Evolutionary conservation across 495 filamentous ascomycete genomes (phyloP).

Genomic region (Platismatia glauca): DNA sequence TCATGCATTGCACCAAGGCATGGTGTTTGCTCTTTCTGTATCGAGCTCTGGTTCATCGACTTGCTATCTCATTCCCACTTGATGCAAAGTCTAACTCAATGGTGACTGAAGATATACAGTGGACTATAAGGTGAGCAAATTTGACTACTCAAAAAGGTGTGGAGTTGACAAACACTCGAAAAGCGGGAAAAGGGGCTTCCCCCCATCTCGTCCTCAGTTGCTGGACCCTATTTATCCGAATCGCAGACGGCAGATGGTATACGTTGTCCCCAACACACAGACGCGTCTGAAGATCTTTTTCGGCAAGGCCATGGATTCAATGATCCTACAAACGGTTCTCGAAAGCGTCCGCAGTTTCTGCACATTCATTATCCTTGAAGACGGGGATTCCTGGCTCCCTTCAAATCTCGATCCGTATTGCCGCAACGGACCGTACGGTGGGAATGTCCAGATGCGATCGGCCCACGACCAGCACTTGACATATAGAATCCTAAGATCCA

Average conservation of each 20-base stretch:
- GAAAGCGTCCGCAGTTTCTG: background rate
- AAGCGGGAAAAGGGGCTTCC: background rate
- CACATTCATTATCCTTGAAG: background rate
- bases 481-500: background rate
- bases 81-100: background rate
- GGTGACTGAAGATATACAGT: background rate
- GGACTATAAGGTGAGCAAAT: background rate
- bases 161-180: background rate
- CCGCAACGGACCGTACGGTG: background rate
- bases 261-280: background rate
- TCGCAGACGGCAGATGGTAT: background rate
- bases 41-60: background rate
- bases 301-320: background rate
- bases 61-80: background rate
- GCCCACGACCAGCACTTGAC: background rate
- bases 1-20: background rate
- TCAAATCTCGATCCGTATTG: constrained; percentile 1
- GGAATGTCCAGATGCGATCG: background rate
- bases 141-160: background rate
- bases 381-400: background rate
- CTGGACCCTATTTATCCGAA: too few relatives aligned
- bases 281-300: constrained; percentile 1
- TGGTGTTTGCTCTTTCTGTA: background rate
- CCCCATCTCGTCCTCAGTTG: background rate
- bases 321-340: background rate